Conservation (phyloP, 495 filamentous ascomycete genomes). For the Podospora anserina region DNA sequence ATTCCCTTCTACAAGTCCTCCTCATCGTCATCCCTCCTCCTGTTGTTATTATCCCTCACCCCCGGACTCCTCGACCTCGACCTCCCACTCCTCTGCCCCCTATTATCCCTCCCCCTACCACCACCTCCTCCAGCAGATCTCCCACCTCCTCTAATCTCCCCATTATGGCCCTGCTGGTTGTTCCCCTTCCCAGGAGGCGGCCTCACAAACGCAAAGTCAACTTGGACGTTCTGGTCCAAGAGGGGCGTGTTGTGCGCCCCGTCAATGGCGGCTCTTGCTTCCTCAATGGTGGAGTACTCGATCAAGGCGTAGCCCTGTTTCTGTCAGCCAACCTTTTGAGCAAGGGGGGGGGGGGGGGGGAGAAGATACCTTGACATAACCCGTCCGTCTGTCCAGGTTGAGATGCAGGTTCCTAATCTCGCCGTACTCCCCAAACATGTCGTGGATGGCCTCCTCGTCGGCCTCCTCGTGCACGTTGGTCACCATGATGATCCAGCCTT, state of each 20-base stretch:
- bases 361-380: slow-evolving; percentile 87
- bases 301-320: slow-evolving; percentile 86
- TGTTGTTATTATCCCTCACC: slow-evolving; percentile 3
- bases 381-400: slow-evolving; percentile 90
- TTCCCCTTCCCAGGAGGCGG: slow-evolving; percentile 68
- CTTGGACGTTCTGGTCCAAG: slow-evolving; percentile 85
- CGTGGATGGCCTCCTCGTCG: slow-evolving; percentile 90
- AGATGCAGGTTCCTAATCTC: slow-evolving; percentile 97
- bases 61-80: slow-evolving; percentile 44
- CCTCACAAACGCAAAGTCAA: slow-evolving; percentile 96
- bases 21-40: background rate
- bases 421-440: slow-evolving; percentile 92
- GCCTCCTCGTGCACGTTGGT: slow-evolving; percentile 98
- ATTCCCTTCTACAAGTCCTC: background rate
- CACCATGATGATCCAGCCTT: slow-evolving; percentile 97
- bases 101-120: slow-evolving; percentile 37
- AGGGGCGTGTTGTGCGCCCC: slow-evolving; percentile 77
- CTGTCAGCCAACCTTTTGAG: slow-evolving; percentile 2
- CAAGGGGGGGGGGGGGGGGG: background rate
- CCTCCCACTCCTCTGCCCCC: slow-evolving; percentile 44
- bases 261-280: slow-evolving; percentile 82
- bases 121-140: slow-evolving; percentile 37
- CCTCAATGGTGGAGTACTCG: slow-evolving; percentile 83
- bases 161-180: slow-evolving; percentile 12
- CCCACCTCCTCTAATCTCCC: slow-evolving; percentile 16